Evolutionary conservation across 352 stramenopile genomes (phyloP), one percentile per base, ranked within the genome.

Genomic region (Hyaloperonospora brassicae): DNA sequence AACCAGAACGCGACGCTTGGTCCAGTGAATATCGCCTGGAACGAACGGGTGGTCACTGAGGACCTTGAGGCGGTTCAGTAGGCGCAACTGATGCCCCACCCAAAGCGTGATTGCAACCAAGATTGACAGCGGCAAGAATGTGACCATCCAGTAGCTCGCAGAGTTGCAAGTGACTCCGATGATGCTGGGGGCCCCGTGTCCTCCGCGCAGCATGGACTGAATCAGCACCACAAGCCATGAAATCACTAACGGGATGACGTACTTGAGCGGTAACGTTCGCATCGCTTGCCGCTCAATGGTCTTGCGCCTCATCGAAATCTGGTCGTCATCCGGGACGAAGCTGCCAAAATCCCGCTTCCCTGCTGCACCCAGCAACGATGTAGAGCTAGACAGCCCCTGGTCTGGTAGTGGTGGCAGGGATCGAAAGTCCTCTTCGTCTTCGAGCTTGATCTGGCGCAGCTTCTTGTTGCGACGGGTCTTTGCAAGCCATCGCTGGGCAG

Each of bases 11-110:
- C 86, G 81, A 13, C 61, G 64, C 39, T 68, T 74, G 54, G 95
- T 89, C 95, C 95, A 99, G 73, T 97, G 76, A 22, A 98, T 93
- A 63, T 98, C 96, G 31, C 95, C 95, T 25, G 96, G 75, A 1
- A 84, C 60, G 55, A 98, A 98, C 6, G 58, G 55, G 46, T 81
- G 86, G 41, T 62, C 55, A 22, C 72, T 82, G 5, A 88, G 55
- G 35, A 93, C 79, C 50, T 83, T 82, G 30, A 86, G 63, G 0
- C 82, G 82, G 55, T 90, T 93, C 40, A 78, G 51, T 3, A 93
- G 69, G 27, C 79, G 82, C 21, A 93, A 38, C 2, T 68, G 60
- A 35, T 79, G 62, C 0, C 82, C 82, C 5, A 89, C 70, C 52
- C 66, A 72, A 35, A 76, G 60, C 24, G 72, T 80, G 36, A 92